Base-by-base conservation (phyloP, 202 grass and related monocot species). In the Saccharum hybrid region DNA sequence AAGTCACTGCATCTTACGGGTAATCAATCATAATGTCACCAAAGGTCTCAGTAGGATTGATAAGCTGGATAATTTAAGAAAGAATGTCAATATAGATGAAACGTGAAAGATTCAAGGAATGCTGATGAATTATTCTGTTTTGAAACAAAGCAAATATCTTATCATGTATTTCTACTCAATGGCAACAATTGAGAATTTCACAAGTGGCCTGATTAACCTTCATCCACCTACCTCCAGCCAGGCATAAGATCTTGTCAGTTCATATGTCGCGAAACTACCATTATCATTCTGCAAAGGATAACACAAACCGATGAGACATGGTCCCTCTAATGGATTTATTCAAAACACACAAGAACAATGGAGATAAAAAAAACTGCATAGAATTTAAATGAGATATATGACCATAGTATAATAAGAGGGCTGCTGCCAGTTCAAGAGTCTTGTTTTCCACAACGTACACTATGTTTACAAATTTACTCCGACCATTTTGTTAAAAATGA, bases 1-100 rank as follows among this genome's bases (percentile, higher is more conserved):
- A 78, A 1, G 52, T 75, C 48, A 66, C 66, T 9, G 11, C 36
- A 73, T 94, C 94, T 90, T 92, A 97, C 91, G 91, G 85, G 68
- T 97, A 94, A 88, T 97, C 94, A 70, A 97, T 94, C 73, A 90
- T 74, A 71, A 94, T 90, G 68, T 87, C 83, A 45, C 91, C 89
- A 77, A 97, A 97, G 37, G 89, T 92, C 76, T 97, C 89, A n/a
- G 89, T 64, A 68, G 94, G 94, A 85, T 97, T 97, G 68, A 97
- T 83, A 43, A 94, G 59, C 94, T 97, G 81, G 65, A 74, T 82
- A 71, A 57, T 73, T 85, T 15, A 75, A 74, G 1, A 83, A 76
- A 62, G 4, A 31, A 74, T 88, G 75, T 71, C 63, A 85, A 43
- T 83, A 85, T 8, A 63, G 7, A 84, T 7, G 26, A 28, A 80